Evolutionary conservation across 805 yeast species (phyloP).

Genomic region (Debaryomyces prosopidis): DNA sequence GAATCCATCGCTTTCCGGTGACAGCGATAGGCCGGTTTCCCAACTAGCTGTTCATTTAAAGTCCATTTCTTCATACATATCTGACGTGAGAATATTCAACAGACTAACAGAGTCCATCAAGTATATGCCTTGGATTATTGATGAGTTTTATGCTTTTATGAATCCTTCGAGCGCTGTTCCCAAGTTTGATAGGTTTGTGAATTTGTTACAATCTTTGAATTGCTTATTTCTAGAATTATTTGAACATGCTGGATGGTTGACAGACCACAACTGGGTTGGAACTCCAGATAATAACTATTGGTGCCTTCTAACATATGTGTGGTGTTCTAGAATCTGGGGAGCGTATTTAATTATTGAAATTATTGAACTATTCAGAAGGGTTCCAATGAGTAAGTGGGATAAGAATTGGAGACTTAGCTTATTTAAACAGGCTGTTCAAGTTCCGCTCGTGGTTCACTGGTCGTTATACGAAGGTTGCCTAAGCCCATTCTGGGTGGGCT

Average conservation of each 20-base stretch:
- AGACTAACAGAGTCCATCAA: constrained; percentile 41
- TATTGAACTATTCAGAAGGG: constrained; percentile 40
- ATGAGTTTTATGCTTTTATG: constrained; percentile 31
- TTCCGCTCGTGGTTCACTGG: constrained; percentile 47
- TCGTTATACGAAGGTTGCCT: constrained; percentile 45
- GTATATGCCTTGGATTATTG: constrained; percentile 47
- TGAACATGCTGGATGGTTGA: constrained; percentile 47
- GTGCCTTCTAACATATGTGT: constrained; percentile 44
- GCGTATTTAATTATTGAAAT: constrained; percentile 39
- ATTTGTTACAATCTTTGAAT: constrained; percentile 39
- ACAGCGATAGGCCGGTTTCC: constrained; percentile 10
- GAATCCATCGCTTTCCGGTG: background rate
- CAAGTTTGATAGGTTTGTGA: constrained; percentile 31
- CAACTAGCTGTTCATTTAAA: constrained; percentile 36
- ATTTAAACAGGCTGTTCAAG: constrained; percentile 38
- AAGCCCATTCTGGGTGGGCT: constrained; percentile 48
- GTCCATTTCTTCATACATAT: constrained; percentile 33
- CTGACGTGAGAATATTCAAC: constrained; percentile 44
- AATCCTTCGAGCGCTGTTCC: constrained; percentile 26
- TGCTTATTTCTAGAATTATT: constrained; percentile 40
- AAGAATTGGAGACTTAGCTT: constrained; percentile 33
- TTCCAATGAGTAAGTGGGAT: constrained; percentile 39
- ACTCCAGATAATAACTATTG: constrained; percentile 40
- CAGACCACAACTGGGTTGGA: constrained; percentile 47
- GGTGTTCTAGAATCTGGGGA: constrained; percentile 49